These are phyloP conservation scores for Rhodotorula toruloides DNA, from an alignment of 768 basidiomycete genomes.

Conservation along the genomic window DNA sequence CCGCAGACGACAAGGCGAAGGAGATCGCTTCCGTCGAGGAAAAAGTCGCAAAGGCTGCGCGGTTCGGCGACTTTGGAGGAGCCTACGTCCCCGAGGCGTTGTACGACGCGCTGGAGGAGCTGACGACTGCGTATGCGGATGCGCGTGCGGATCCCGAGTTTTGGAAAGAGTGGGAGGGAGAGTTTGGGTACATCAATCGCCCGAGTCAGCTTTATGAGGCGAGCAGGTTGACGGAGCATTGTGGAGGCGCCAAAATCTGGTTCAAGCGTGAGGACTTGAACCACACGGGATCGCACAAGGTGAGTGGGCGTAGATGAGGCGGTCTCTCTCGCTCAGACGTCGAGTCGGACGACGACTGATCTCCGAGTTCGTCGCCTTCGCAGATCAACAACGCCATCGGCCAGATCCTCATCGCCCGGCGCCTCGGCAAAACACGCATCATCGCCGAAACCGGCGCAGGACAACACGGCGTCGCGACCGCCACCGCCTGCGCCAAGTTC, in stretches of 20 bases:
- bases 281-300: constrained; percentile 95
- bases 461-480: constrained; percentile 97
- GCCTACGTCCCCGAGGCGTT: constrained; percentile 95
- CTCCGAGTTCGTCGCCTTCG: constrained; percentile 70
- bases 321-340: not conserved
- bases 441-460: constrained; percentile 99
- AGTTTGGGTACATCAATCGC: constrained; percentile 90
- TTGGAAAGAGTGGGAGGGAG: constrained; percentile 80
- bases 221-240: constrained; percentile 78
- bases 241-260: constrained; percentile 94
- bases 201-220: constrained; percentile 89
- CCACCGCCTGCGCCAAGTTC: constrained; percentile 95
- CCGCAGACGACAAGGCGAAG: constrained; percentile 18
- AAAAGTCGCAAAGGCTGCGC: constrained; percentile 49
- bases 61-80: constrained; percentile 93
- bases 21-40: constrained; percentile 10
- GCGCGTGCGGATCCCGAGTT: constrained; percentile 85
- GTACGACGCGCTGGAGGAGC: constrained; percentile 83
- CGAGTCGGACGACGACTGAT: constrained; percentile 49
- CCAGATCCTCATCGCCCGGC: constrained; percentile 85
- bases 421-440: constrained; percentile 91
- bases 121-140: constrained; percentile 78
- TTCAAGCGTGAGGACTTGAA: constrained; percentile 94
- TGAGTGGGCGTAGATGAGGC: not conserved
- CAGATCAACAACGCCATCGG: constrained; percentile 95